Evolutionary conservation across 139 green algal genomes (phyloP).

Genomic region (Closterium sp.): DNA sequence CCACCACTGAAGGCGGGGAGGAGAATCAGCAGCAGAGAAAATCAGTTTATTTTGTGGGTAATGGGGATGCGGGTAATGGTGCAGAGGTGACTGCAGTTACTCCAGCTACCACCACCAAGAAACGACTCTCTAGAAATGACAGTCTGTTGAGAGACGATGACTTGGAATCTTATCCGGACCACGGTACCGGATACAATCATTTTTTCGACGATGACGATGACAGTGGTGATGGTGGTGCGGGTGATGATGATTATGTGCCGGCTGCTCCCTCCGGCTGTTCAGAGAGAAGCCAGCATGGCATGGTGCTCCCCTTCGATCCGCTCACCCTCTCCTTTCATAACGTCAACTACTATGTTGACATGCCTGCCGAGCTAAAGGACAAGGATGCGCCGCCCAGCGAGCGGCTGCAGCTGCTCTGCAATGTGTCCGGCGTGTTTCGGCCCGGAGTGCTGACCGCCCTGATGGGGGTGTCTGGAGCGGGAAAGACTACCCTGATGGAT

Average conservation of each 20-base stretch:
- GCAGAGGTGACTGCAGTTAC: not conserved
- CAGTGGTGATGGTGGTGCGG: not conserved
- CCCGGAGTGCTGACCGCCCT: constrained; percentile 28
- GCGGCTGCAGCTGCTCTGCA: constrained; percentile 13
- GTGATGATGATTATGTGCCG: too few relatives aligned
- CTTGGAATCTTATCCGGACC: too few relatives aligned
- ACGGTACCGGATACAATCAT: not conserved
- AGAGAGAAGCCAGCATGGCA: not conserved
- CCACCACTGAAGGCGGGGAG: too few relatives aligned
- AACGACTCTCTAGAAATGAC: too few relatives aligned
- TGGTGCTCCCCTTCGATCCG: constrained; percentile 34
- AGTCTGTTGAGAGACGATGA: too few relatives aligned
- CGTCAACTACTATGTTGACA: constrained; percentile 34
- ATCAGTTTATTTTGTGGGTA: not conserved
- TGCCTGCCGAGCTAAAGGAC: constrained; percentile 11
- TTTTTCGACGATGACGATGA: not conserved
- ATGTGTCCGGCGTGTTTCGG: constrained; percentile 22
- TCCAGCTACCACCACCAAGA: too few relatives aligned
- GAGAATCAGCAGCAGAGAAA: not conserved
- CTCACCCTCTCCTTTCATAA: constrained; percentile 19
- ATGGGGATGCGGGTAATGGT: not conserved
- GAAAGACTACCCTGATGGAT: constrained; percentile 31
- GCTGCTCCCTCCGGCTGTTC: too few relatives aligned
- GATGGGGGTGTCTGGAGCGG: constrained; percentile 13
- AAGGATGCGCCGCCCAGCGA: not conserved